Base-by-base conservation (phyloP, 208 protist genomes). In the Plasmodiophora brassicae region DNA sequence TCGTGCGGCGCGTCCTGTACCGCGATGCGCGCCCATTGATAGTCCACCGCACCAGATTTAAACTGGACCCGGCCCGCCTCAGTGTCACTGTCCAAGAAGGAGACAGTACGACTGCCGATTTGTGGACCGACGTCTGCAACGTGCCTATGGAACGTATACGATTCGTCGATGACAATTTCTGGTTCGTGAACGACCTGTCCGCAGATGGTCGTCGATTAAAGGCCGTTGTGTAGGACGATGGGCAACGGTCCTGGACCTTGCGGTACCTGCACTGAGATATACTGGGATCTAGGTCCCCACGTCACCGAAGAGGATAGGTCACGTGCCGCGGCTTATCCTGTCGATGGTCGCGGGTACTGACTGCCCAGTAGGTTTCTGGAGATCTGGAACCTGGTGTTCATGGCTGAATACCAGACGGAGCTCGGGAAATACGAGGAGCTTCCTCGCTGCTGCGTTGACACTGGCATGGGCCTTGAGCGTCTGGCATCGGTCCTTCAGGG, bases 371-470 rank as follows among this genome's bases (percentile, higher is more conserved):
- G 72, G 36, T 91, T 50, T 0, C 85, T 93, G 0, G 92, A 93
- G 83, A 46, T 93, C 0, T 93, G 92, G 92, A 93, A 93, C 83
- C 43, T 93, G 0, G 92, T 93, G 53, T 92, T 93, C 38, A 93
- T 93, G 89, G 38, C 92, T 54, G n/a, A n/a, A n/a, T 65, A 90
- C 50, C 71, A 60, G 1, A 36, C 5, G 8, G 46, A 28, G 10
- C 57, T 35, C 28, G 90, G 87, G 0, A 10, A 36, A n/a, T 41
- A 91, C 0, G 0, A 28, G 36, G 60, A 35, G 20, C 85, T 93
- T 22, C 35, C 84, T 22, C 32, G 43, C 0, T 85, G 71, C 14
- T 91, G 72, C 36, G 85, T 93, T 20, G 92, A 93, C 84, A 93
- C 92, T 0, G 92, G 92, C 54, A 93, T 93, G 91, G 46, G 92